A percentile compares a stretch with the other conserved stretches of the same genome.
Evolutionary conservation across 768 basidiomycete genomes (phyloP).

Genomic region (Boletus coccyginus): DNA sequence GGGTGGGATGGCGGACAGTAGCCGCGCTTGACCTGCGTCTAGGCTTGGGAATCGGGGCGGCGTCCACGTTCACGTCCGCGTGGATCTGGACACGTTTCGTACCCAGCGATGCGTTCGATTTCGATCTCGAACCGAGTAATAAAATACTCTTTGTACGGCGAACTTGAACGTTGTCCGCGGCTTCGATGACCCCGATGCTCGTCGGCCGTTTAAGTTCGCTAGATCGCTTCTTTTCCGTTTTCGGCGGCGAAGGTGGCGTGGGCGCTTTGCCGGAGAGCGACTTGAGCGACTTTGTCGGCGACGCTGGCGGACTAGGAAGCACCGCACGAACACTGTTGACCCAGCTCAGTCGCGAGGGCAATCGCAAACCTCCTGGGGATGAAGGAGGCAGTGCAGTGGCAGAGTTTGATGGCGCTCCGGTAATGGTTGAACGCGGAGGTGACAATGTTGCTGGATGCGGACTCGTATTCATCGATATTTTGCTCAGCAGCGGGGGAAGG

Average conservation of each 20-base stretch:
- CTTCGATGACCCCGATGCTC: slow-evolving; percentile 32
- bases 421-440: slow-evolving; percentile 6
- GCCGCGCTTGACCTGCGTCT: slow-evolving; percentile 29
- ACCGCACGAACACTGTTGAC: slow-evolving; percentile 24
- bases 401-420: slow-evolving; percentile 1
- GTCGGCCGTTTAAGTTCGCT: slow-evolving; percentile 20
- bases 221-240: slow-evolving; percentile 4
- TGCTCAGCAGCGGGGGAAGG: slow-evolving; percentile 23
- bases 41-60: slow-evolving; percentile 10
- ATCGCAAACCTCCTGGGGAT: slow-evolving; percentile 28
- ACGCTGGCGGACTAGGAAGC: slow-evolving; percentile 31
- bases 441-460: slow-evolving; percentile 2
- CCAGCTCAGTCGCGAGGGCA: slow-evolving; percentile 32
- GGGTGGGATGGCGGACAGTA: slow-evolving; percentile 1
- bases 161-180: slow-evolving; percentile 23
- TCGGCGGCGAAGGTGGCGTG: slow-evolving; percentile 3
- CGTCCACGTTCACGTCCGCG: slow-evolving; percentile 18
- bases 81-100: slow-evolving; percentile 31
- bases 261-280: slow-evolving; percentile 3
- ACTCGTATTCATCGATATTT: slow-evolving; percentile 10
- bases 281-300: slow-evolving; percentile 20
- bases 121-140: slow-evolving; percentile 27
- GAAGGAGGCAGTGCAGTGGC: slow-evolving; percentile 23
- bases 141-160: slow-evolving; percentile 32
- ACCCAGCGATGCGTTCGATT: slow-evolving; percentile 19